Evolutionary conservation across 2,329 filamentous ascomycete species (phyloP), one percentile per base, ranked within the genome.

Genomic region (Hymenoscyphus linearis): DNA sequence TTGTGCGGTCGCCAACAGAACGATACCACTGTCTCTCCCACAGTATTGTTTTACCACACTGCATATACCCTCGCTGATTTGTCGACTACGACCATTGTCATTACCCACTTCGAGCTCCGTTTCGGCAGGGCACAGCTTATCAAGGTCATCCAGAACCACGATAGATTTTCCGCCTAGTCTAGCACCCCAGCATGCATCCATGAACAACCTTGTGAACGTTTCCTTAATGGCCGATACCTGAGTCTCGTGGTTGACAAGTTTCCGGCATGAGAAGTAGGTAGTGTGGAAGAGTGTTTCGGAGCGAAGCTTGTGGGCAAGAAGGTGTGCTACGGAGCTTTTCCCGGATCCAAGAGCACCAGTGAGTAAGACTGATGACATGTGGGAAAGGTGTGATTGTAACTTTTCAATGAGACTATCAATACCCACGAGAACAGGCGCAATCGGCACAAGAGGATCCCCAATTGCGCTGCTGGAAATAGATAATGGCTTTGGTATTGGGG

Each of bases 71-170:
- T 99, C 95, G 72, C 93, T 96, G 61, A 97, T 85, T 69, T 98
- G 93, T 36, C 92, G 85, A 73, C 93, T 98, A 65, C 93, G 85
- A 18, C 91, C 91, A 70, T 99, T 98, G 68, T 98, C 92, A 62
- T 92, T 93, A 64, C 91, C 91, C 4, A 96, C 90, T 74, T 97
- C 91, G 13, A 99, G 81, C 73, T 99, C 95, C 0, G 93, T 97
- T 75, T 99, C 96, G 0, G 87, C 88, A 0, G 95, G 93, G 71
- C 93, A 98, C 1, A 99, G 80, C 70, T 91, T 91, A 75, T 99
- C 95, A 6, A 99, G 77, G 70, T 99, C 95, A 71, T 99, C 95
- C 1, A 99, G 79, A 55, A 99, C 85, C 22, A 99, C 90, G 2
- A 98, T 74, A 0, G 93, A 85, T 64, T 85, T 87, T 4, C 95